These are phyloP conservation scores for Perilla frutescens DNA, from an alignment of 257 asterid genomes.

Conservation along the genomic window DNA sequence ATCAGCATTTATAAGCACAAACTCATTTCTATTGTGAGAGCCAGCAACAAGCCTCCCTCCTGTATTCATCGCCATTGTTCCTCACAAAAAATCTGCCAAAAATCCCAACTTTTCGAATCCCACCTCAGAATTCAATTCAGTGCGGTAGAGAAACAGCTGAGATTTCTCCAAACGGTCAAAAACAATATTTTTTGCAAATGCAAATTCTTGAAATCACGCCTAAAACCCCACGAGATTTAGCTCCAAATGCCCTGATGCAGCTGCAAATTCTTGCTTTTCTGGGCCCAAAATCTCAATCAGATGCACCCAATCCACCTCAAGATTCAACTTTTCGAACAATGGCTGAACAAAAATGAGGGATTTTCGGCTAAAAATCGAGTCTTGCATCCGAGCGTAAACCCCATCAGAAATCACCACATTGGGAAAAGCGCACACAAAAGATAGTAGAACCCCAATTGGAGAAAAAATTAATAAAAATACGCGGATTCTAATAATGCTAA, in stretches of 20 bases:
- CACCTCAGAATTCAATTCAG: constrained; percentile 33
- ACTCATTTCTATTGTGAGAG: constrained; percentile 84
- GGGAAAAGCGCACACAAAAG: constrained; percentile 44
- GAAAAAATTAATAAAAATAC: neutral
- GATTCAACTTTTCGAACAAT: constrained; percentile 44
- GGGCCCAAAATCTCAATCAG: constrained; percentile 5
- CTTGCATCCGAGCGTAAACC: constrained; percentile 46
- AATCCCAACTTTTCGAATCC: constrained; percentile 40
- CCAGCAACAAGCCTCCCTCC: constrained; percentile 90
- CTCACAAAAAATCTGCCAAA: constrained; percentile 30
- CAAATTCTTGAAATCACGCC: constrained; percentile 25
- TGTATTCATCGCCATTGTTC: constrained; percentile 67
- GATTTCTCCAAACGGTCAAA: constrained; percentile 19
- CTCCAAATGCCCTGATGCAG: constrained; percentile 32
- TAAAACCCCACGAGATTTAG: constrained; percentile 35
- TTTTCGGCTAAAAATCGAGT: constrained; percentile 48
- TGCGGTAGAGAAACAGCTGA: constrained; percentile 29
- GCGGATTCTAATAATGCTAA: neutral
- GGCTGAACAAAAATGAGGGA: constrained; percentile 34
- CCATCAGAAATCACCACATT: constrained; percentile 51
- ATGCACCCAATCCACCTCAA: constrained; percentile 44
- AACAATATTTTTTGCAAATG: constrained; percentile 2
- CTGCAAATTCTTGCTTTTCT: constrained; percentile 20
- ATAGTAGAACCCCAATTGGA: constrained; percentile 43
- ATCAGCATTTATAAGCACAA: constrained; percentile 81